A percentile compares a stretch with the other conserved stretches of the same genome.
These are phyloP conservation scores for Xylaria grammica DNA, from an alignment of 495 filamentous ascomycete species.

Conservation along the genomic window DNA sequence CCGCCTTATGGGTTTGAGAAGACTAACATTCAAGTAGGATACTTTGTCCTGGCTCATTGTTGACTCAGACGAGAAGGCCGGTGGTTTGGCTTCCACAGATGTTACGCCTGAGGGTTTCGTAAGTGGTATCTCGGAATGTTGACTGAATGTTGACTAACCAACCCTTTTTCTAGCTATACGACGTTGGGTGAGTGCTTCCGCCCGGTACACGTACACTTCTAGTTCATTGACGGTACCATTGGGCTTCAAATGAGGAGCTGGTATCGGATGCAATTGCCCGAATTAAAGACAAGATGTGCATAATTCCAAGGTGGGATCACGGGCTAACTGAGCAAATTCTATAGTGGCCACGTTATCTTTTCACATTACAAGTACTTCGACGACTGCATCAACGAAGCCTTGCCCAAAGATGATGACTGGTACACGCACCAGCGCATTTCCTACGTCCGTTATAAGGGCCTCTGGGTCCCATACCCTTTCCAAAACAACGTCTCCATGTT, in stretches of 20 bases:
- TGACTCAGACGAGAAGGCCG: slow-evolving; percentile 90
- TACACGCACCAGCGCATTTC: slow-evolving; percentile 98
- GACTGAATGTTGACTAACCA: slow-evolving; percentile 17
- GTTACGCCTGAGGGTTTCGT: slow-evolving; percentile 97
- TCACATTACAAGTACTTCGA: slow-evolving; percentile 99
- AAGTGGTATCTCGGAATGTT: slow-evolving; percentile 50
- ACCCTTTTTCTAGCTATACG: slow-evolving; percentile 75
- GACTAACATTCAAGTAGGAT: slow-evolving; percentile 60
- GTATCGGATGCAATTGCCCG: neutral
- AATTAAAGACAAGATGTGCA: neutral
- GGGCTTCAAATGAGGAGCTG: neutral
- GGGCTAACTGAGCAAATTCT: slow-evolving; percentile 5
- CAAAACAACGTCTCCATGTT: slow-evolving; percentile 99
- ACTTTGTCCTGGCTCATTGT: slow-evolving; percentile 95
- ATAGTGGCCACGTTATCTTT: slow-evolving; percentile 93
- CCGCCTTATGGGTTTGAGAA: slow-evolving; percentile 26
- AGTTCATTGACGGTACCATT: neutral
- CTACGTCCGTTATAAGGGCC: slow-evolving; percentile 93
- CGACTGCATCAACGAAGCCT: slow-evolving; percentile 95
- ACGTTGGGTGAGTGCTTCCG: slow-evolving; percentile 67
- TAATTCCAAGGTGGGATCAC: neutral
- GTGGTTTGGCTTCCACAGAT: slow-evolving; percentile 96
- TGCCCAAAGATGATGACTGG: slow-evolving; percentile 94
- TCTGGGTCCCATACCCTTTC: slow-evolving; percentile 99
- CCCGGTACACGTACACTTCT: neutral